phyloP scores from a whole-genome alignment of 495 filamentous ascomycete species.

The Glonium stellatum region DNA sequence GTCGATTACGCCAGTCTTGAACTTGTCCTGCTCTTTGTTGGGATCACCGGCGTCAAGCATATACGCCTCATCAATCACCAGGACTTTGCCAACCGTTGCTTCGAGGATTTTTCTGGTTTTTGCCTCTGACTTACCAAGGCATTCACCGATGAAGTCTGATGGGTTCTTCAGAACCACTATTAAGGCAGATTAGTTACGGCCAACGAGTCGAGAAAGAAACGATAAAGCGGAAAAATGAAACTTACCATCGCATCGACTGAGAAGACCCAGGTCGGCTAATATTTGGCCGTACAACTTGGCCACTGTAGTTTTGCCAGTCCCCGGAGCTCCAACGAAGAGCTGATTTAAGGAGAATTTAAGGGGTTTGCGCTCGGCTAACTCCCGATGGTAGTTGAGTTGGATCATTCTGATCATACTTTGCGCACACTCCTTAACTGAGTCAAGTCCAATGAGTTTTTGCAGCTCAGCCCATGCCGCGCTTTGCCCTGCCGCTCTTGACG shows the following conservation, averaged over 20 bases:
- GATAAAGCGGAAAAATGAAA: background rate
- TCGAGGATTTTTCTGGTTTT: conserved; percentile 64
- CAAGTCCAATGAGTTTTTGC: conserved; percentile 53
- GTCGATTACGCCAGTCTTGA: conserved; percentile 19
- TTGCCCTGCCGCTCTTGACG: conserved; percentile 11
- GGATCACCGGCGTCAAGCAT: conserved; percentile 37
- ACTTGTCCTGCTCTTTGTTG: conserved; percentile 40
- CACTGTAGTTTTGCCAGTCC: conserved; percentile 71
- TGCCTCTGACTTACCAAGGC: conserved; percentile 58
- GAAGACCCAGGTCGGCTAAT: conserved; percentile 29
- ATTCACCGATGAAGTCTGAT: conserved; percentile 58
- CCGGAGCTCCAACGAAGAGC: conserved; percentile 63
- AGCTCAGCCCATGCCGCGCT: conserved; percentile 51
- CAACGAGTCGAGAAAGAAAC: conserved; percentile 13
- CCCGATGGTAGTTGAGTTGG: conserved; percentile 53
- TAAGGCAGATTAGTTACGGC: conserved; percentile 41
- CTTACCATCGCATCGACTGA: conserved; percentile 5
- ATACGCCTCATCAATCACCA: conserved; percentile 72
- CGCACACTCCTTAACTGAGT: conserved; percentile 56
- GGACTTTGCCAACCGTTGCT: conserved; percentile 57
- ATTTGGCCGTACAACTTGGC: conserved; percentile 54
- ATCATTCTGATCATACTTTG: conserved; percentile 51
- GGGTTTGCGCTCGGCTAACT: conserved; percentile 53
- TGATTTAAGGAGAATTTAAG: conserved; percentile 55
- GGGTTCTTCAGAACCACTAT: conserved; percentile 54